These are phyloP conservation scores for Citrus unshiu DNA, from an alignment of 345 rosid species.

Conservation along the genomic window DNA sequence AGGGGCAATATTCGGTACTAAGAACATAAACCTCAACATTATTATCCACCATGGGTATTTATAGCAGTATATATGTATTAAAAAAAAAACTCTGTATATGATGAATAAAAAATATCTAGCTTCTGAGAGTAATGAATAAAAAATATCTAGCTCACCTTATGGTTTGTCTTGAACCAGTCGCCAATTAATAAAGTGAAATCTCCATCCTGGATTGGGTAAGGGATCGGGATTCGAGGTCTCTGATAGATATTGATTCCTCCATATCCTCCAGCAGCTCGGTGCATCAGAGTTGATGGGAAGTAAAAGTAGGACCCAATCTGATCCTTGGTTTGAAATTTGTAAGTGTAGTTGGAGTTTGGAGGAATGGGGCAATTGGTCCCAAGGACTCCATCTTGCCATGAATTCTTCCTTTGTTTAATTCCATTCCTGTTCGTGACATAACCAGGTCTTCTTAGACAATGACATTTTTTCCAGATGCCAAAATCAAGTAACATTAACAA, in stretches of 20 bases:
- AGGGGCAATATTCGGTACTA: neutral
- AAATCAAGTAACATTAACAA: neutral
- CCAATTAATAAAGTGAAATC: conserved; percentile 80
- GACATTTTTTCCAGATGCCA: conserved; percentile 1
- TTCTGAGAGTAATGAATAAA: neutral
- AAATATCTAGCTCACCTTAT: conserved; percentile 44
- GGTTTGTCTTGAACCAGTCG: conserved; percentile 81
- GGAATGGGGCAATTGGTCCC: conserved; percentile 91
- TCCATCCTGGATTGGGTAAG: conserved; percentile 59
- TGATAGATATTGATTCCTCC: conserved; percentile 64
- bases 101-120: too few species aligned
- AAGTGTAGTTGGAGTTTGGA: conserved; percentile 78
- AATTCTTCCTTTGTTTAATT: conserved; percentile 80
- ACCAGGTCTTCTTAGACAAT: neutral
- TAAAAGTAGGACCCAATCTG: conserved; percentile 83
- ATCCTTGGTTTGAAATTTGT: conserved; percentile 82
- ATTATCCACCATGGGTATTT: neutral
- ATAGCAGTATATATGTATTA: neutral
- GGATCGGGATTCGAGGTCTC: conserved; percentile 72
- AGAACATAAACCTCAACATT: neutral
- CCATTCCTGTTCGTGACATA: conserved; percentile 57
- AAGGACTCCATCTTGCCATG: conserved; percentile 82
- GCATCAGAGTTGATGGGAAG: conserved; percentile 77
- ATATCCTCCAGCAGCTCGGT: conserved; percentile 84
- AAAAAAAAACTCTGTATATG: too few species aligned